Evolutionary conservation across 768 basidiomycete species (phyloP), one percentile per base, ranked within the genome.

Genomic region (Xerocomellus chrysenteron): DNA sequence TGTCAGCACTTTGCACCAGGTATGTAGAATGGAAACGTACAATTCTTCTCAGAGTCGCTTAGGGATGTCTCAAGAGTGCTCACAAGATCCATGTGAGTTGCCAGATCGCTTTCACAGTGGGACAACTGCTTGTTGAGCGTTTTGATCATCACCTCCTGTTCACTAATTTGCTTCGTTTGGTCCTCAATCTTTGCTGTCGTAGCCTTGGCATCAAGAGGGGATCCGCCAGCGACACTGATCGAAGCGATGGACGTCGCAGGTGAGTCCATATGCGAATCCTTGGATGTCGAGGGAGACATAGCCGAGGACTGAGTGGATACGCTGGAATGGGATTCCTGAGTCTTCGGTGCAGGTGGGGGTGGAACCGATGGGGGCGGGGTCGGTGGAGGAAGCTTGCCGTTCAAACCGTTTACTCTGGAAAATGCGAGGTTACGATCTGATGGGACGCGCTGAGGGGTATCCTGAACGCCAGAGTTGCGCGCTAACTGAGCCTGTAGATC

Each of bases 21-120:
- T 45, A 50, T 44, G 32, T 26, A 26, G 56, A 51, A 46, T 54
- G 36, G 51, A 13, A 58, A 83, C 92, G 75, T 73, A 94, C 92
- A 77, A 67, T 94, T 94, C 72, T 96, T 92, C 76, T 96, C 94
- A 21, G 92, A 91, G 65, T 96, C 94, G 48, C 89, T 88, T 14
- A 96, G 79, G 7, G 91, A 92, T 43, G 86, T 82, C 74, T 96
- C 92, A 26, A 96, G 79, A 11, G 87, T 90, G 59, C 76, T 81
- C 58, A 94, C 92, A 51, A 94, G 82, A 69, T 96, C 92, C 82
- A 94, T 92, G 66, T 95, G 92, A 28, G 90, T 86, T 63, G 94
- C 90, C 60, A 95, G 77, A 72, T 97, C 94, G 58, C 81, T 83
- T 74, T 97, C 94, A 67, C 92, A 94, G 70, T 96, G 94, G n/a